Base-by-base conservation (phyloP, 768 basidiomycete genomes). In the Trametes villosa region DNA sequence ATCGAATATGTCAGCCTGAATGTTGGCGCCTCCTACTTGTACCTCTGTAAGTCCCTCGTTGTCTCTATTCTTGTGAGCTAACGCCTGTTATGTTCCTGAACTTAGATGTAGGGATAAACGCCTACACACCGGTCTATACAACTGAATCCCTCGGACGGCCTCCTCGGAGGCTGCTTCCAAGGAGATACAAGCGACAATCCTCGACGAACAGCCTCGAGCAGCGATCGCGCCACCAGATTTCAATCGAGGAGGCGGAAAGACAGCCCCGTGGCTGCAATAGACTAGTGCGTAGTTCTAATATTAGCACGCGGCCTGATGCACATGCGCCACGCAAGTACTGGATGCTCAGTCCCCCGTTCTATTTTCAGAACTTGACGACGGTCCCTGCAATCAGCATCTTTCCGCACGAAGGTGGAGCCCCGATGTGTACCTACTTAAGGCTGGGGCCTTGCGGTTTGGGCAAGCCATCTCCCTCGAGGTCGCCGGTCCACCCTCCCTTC, bases 391-490 rank as follows among this genome's bases (percentile, higher is more conserved):
- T 44, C 42, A 44, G 20, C 42, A 20, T 44, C 42, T 24, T 4
- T 13, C 12, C n/a, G 40, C 40, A 6, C 42, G n/a, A 15, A 3
- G 22, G n/a, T n/a, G 42, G 42, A 22, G 20, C n/a, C n/a, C n/a
- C n/a, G n/a, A n/a, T n/a, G n/a, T n/a, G n/a, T n/a, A n/a, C n/a
- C 12, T 44, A 44, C 42, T 44, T 44, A 44, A 44, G 36, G 12
- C 42, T 8, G n/a, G 3, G 12, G 20, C 4, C 42, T 4, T 20
- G 42, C 3, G n/a, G 5, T n/a, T 11, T 5, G 27, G 18, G 27
- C 8, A 15, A n/a, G 29, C 46, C 46, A 55, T 42, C 60, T 26
- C 51, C 53, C 47, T 49, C 53, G 47, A 61, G 60, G 60, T 60
- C 60, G 48, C 40, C 29, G 38, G 12, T 20, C 42, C 26, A 9